These are phyloP conservation scores for Saitozyma podzolica DNA, from an alignment of 768 basidiomycete genomes.

Conservation along the genomic window DNA sequence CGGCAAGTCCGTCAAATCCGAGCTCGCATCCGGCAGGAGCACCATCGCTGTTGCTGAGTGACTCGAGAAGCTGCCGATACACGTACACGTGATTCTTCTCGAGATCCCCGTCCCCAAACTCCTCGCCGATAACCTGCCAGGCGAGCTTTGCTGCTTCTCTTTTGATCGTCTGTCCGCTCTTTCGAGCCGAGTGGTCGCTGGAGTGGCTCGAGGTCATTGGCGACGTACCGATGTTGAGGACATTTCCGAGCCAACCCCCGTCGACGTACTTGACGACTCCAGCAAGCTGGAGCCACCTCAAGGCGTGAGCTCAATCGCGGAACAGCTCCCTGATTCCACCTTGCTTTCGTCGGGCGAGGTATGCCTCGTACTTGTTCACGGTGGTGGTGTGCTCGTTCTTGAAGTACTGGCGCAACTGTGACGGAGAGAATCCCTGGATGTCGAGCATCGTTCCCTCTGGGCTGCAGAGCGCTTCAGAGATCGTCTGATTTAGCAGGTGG, in stretches of 20 bases:
- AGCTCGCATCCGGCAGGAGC: slow-evolving; percentile 16
- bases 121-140: slow-evolving; percentile 49
- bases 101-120: slow-evolving; percentile 49
- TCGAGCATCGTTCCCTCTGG: slow-evolving; percentile 29
- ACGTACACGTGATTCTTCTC: slow-evolving; percentile 44
- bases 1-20: slow-evolving; percentile 36
- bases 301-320: slow-evolving; percentile 31
- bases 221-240: slow-evolving; percentile 28
- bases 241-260: slow-evolving; percentile 36
- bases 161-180: slow-evolving; percentile 5
- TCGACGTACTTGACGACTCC: slow-evolving; percentile 49
- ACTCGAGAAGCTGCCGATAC: slow-evolving; percentile 34
- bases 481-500: slow-evolving; percentile 33
- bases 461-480: slow-evolving; percentile 11
- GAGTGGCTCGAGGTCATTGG: background rate
- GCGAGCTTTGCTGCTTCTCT: slow-evolving; percentile 36
- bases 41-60: slow-evolving; percentile 8
- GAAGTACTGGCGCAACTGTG: slow-evolving; percentile 16
- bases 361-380: slow-evolving; percentile 31
- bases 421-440: slow-evolving; percentile 20
- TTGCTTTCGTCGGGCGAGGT: slow-evolving; percentile 28
- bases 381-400: slow-evolving; percentile 22
- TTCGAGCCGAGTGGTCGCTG: background rate
- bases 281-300: slow-evolving; percentile 36
- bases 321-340: slow-evolving; percentile 43